Conservation (phyloP, 2,329 filamentous ascomycete genomes). For the Macroventuria anomochaeta region DNA sequence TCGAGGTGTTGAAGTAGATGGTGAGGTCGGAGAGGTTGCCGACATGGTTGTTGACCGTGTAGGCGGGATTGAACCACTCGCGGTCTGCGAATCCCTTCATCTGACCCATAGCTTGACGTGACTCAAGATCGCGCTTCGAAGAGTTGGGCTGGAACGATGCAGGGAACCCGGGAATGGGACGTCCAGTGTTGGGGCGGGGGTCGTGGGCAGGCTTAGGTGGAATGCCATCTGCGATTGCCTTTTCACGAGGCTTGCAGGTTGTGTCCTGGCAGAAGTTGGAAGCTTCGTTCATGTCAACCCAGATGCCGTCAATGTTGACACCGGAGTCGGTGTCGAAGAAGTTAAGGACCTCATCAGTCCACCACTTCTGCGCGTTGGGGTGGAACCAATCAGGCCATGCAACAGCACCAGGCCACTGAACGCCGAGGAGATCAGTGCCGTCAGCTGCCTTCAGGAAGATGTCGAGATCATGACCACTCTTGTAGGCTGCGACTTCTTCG, state of each 20-base stretch:
- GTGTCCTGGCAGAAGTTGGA: slow-evolving; percentile 50
- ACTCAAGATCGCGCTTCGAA: slow-evolving; percentile 18
- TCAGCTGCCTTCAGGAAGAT: slow-evolving; percentile 63
- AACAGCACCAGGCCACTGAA: slow-evolving; percentile 78
- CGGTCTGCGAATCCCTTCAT: slow-evolving; percentile 66
- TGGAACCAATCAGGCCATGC: slow-evolving; percentile 81
- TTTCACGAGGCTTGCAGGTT: slow-evolving; percentile 54
- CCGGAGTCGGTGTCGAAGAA: slow-evolving; percentile 71
- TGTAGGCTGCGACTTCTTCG: slow-evolving; percentile 61
- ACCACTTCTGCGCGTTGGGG: slow-evolving; percentile 68
- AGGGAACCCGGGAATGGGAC: slow-evolving; percentile 72
- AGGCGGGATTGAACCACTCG: slow-evolving; percentile 69
- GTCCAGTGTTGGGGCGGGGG: slow-evolving; percentile 64
- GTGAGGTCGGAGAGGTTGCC: slow-evolving; percentile 55
- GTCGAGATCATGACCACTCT: slow-evolving; percentile 65
- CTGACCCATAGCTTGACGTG: slow-evolving; percentile 47
- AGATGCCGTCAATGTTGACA: slow-evolving; percentile 77
- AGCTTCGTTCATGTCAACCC: slow-evolving; percentile 56
- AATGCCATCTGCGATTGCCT: slow-evolving; percentile 51
- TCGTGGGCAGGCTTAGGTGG: slow-evolving; percentile 65
- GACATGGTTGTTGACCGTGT: slow-evolving; percentile 69
- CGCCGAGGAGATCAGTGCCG: slow-evolving; percentile 64
- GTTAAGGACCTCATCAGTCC: slow-evolving; percentile 69
- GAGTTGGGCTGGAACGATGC: slow-evolving; percentile 66
- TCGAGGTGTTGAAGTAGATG: slow-evolving; percentile 70